Percentiles rank a stretch among this genome's conserved stretches.
These are phyloP conservation scores for Bauhinia variegata DNA, from an alignment of 306 rosid species.

Conservation along the genomic window DNA sequence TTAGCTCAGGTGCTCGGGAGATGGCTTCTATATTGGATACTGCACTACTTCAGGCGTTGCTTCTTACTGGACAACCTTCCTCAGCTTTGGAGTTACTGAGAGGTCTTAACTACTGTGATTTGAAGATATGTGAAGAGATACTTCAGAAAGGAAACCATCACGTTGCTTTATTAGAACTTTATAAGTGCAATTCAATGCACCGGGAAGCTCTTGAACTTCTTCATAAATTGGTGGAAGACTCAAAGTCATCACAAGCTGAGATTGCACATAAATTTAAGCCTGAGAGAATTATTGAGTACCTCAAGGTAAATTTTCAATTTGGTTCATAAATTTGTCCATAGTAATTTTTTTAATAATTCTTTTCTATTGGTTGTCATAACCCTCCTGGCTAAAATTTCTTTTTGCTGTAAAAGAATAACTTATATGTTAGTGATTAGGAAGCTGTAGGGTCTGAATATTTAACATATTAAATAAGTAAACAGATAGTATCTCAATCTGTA, in stretches of 20 bases:
- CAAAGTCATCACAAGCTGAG: constrained; percentile 61
- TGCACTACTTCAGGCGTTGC: constrained; percentile 87
- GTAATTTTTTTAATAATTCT: constrained; percentile 1
- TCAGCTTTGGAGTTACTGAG: constrained; percentile 73
- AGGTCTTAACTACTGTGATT: constrained; percentile 85
- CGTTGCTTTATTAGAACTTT: constrained; percentile 82
- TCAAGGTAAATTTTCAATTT: constrained; percentile 66
- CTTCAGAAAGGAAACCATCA: constrained; percentile 67
- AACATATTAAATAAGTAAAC: constrained; percentile 25
- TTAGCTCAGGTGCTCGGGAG: constrained; percentile 88
- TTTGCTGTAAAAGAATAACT: constrained; percentile 14
- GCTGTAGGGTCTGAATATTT: constrained; percentile 21
- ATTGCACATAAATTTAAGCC: constrained; percentile 74
- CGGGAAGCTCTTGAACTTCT: constrained; percentile 90
- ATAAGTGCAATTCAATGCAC: constrained; percentile 89
- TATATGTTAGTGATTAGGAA: constrained; percentile 28
- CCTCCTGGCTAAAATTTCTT: not conserved
- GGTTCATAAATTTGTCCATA: constrained; percentile 25
- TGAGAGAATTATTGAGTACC: constrained; percentile 90
- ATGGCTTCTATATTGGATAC: constrained; percentile 94
- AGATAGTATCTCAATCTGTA: constrained; percentile 30
- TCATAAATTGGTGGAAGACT: constrained; percentile 76
- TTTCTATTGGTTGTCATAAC: constrained; percentile 8
- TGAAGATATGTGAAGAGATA: constrained; percentile 85
- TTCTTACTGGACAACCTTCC: constrained; percentile 85